Base-by-base conservation (phyloP, 352 stramenopile species). In the Aphanomyces stellatus region DNA sequence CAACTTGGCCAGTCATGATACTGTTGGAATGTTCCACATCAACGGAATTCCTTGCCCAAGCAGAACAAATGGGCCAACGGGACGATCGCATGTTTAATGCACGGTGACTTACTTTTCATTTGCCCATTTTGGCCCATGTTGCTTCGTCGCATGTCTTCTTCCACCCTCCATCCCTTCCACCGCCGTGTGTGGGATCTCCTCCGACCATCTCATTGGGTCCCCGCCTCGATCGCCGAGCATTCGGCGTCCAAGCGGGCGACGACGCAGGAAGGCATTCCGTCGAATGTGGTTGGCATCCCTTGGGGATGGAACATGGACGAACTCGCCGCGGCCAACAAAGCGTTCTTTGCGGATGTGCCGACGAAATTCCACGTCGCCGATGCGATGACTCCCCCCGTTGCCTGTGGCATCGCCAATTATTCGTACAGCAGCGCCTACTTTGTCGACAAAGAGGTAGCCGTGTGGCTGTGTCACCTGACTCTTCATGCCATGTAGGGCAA, bases 291-390 rank as follows among this genome's bases (percentile, higher is more conserved):
- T 51, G 71, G 80, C 67, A 24, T 79, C 15, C 46, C 46, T 13
- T 28, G 46, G 19, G 46, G 46, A 28, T 53, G 46, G 46, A 28
- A 53, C 25, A 15, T 53, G 46, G 19, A 28, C 10, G 17, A 53
- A 37, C 71, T 55, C 34, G 62, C 62, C 28, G 30, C 72, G 31
- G 72, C 78, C 30, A 74, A 82, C 55, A 71, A 77, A 60, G 75
- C 77, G 4, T 85, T 82, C 69, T 85, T 82, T 71, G 61, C 73
- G n/a, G 77, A 85, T 55, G 61, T 85, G 24, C 66, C 70, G n/a
- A 43, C 72, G 2, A 56, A 61, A 53, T 61, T 43, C 25, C 60
- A 69, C 37, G 65, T 74, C 24, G 63, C 73, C 53, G 17, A 66
- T 1, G 53, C 42, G 24, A 41, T n/a, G 24, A 67, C 7, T 65